These are phyloP conservation scores for Sugiyamaella americana DNA, from an alignment of 805 yeast species.

Conservation along the genomic window DNA sequence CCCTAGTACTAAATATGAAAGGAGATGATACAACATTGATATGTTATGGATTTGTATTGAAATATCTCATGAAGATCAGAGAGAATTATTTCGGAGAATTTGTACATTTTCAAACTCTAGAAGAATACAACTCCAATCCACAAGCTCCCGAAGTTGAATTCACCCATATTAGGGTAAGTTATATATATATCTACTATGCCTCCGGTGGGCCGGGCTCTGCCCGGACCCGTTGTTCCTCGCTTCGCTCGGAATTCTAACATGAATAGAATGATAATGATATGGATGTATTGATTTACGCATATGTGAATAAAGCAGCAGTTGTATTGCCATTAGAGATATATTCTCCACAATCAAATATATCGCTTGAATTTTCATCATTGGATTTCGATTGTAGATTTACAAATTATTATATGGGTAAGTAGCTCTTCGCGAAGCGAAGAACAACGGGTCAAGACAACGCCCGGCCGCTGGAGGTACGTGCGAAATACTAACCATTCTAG, in stretches of 20 bases:
- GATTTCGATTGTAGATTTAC: slow-evolving; percentile 81
- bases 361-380: slow-evolving; percentile 56
- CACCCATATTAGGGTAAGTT: slow-evolving; percentile 13
- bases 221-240: no score
- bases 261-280: slow-evolving; percentile 50
- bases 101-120: slow-evolving; percentile 76
- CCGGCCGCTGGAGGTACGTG: no score
- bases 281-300: slow-evolving; percentile 68
- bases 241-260: background rate
- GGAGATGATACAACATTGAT: slow-evolving; percentile 64
- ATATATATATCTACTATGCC: background rate
- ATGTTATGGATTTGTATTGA: slow-evolving; percentile 72
- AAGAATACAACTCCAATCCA: slow-evolving; percentile 55
- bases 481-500: slow-evolving; percentile 13
- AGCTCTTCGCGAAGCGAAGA: no score
- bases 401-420: slow-evolving; percentile 76
- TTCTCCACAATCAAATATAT: slow-evolving; percentile 53
- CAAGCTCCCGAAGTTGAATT: slow-evolving; percentile 12
- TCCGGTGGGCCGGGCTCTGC: no score
- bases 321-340: slow-evolving; percentile 70
- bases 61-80: slow-evolving; percentile 65
- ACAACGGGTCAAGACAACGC: no score
- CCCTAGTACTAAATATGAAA: slow-evolving; percentile 54
- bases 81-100: slow-evolving; percentile 90
- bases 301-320: slow-evolving; percentile 62